These are phyloP conservation scores for Diaporthe helianthi DNA, from an alignment of 2,329 filamentous ascomycete genomes.

Conservation along the genomic window DNA sequence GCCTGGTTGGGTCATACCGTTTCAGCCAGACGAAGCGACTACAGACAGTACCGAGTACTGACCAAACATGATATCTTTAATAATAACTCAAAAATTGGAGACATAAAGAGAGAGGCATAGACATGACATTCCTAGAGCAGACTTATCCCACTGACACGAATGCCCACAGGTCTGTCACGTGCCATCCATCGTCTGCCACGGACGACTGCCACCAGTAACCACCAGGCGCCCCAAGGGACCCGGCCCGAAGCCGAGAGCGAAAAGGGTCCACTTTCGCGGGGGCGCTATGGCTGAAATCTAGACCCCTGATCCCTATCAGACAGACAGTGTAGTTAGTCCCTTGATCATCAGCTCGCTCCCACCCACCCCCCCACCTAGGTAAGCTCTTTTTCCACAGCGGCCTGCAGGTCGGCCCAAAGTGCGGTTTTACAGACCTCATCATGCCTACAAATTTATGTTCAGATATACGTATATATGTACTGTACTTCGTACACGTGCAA, in stretches of 20 bases:
- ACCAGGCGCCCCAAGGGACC: constrained; percentile 9
- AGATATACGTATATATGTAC: neutral
- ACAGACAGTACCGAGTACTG: neutral
- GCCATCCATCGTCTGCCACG: neutral
- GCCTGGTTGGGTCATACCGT: neutral
- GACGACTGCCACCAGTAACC: constrained; percentile 3
- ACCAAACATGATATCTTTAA: neutral
- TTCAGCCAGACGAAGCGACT: constrained; percentile 12
- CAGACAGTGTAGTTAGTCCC: neutral
- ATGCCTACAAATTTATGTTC: neutral
- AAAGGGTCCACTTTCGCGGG: neutral
- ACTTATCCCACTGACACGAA: too few relatives aligned
- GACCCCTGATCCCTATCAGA: constrained; percentile 11
- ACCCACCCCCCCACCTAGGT: too few relatives aligned
- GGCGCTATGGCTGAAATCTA: neutral
- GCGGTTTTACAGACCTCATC: constrained; percentile 2
- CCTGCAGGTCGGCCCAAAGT: constrained; percentile 21
- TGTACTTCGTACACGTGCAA: too few relatives aligned
- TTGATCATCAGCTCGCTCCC: neutral
- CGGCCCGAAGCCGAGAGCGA: constrained; percentile 15
- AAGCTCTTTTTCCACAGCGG: neutral
- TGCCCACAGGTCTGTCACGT: too few relatives aligned
- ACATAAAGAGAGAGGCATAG: neutral
- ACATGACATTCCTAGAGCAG: neutral
- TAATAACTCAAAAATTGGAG: neutral